phyloP scores from a whole-genome alignment of 768 basidiomycete genomes.

The Phaeolepiota aurea region DNA sequence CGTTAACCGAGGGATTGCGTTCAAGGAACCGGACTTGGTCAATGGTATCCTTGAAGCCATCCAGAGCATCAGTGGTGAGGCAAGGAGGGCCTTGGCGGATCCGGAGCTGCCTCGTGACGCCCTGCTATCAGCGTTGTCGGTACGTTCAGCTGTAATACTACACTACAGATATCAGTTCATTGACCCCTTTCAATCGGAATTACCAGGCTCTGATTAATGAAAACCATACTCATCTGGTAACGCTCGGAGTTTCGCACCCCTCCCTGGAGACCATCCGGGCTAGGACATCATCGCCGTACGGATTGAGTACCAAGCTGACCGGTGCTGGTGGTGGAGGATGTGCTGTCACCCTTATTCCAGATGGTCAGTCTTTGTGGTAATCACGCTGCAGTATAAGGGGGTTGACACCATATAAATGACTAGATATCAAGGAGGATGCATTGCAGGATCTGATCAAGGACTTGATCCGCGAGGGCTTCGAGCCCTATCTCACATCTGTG shows the following conservation, averaged over 20 bases:
- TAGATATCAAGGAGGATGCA: slow-evolving; percentile 62
- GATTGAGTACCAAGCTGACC: slow-evolving; percentile 87
- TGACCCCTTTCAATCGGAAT: slow-evolving; percentile 8
- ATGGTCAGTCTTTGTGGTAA: slow-evolving; percentile 47
- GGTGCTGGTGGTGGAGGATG: slow-evolving; percentile 99
- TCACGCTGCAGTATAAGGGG: slow-evolving; percentile 2
- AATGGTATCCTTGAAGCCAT: slow-evolving; percentile 72
- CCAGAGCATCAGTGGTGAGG: slow-evolving; percentile 80
- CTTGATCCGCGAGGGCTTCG: slow-evolving; percentile 59
- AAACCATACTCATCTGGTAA: slow-evolving; percentile 81
- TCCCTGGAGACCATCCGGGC: slow-evolving; percentile 72
- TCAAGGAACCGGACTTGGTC: slow-evolving; percentile 79
- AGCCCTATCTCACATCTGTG: slow-evolving; percentile 85
- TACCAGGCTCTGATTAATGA: slow-evolving; percentile 71
- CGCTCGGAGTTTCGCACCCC: slow-evolving; percentile 88
- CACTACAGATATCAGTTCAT: slow-evolving; percentile 8
- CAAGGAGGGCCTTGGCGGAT: slow-evolving; percentile 65
- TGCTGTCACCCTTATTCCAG: slow-evolving; percentile 90
- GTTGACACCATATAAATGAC: slow-evolving; percentile 6
- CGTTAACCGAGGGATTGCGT: slow-evolving; percentile 3
- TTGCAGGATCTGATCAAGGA: slow-evolving; percentile 51
- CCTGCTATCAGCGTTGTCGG: slow-evolving; percentile 61
- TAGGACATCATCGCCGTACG: slow-evolving; percentile 61
- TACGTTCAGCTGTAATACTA: slow-evolving; percentile 30
- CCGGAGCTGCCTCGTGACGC: slow-evolving; percentile 58